Base-by-base conservation (phyloP, 768 basidiomycete genomes). In the Amanita polypyramis region DNA sequence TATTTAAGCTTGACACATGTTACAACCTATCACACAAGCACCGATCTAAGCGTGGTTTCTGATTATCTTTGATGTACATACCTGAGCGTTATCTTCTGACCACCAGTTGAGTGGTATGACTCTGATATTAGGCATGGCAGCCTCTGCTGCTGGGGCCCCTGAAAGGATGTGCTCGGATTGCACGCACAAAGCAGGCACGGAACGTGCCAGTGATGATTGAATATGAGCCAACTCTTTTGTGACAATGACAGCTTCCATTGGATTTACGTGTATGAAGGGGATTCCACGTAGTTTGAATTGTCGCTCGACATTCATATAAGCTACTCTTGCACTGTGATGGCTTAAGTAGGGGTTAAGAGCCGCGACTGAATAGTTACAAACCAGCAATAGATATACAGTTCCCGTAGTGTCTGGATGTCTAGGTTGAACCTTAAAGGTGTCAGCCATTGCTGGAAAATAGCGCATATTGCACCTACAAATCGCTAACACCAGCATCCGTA, bases 81-180 rank as follows among this genome's bases (percentile, higher is more conserved):
- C 70, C 63, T 81, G 78, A 2, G 82, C 83, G 52, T 78, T 80
- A 53, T 79, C 79, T 41, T 84, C 79, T 3, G 82, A 84, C 92
- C 92, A 94, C 92, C 92, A 94, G 52, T 90, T 83, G 12, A 90
- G 70, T 6, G 90, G 86, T 53, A 90, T 84, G 43, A 94, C 85
- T 33, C 84, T 82, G 44, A 94, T 90, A 58, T 89, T 91, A 5
- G 89, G 82, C 87, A 92, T 89, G 4, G 91, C 91, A 3, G 91
- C 91, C 59, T 94, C 91, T 17, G 83, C 86, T 3, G 90, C 91
- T 3, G 87, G 85, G 2, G 82, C 85, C 5, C 86, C 86, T 0
- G 82, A 82, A 17, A 92, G 70, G 39, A 94, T 85, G 55, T 91
- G 79, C 14, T 78, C 72, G 0, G 91, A 86, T 56, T 85, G 77